Evolutionary conservation across 768 basidiomycete species (phyloP), one percentile per base, ranked within the genome.

Genomic region (Mycena metata): DNA sequence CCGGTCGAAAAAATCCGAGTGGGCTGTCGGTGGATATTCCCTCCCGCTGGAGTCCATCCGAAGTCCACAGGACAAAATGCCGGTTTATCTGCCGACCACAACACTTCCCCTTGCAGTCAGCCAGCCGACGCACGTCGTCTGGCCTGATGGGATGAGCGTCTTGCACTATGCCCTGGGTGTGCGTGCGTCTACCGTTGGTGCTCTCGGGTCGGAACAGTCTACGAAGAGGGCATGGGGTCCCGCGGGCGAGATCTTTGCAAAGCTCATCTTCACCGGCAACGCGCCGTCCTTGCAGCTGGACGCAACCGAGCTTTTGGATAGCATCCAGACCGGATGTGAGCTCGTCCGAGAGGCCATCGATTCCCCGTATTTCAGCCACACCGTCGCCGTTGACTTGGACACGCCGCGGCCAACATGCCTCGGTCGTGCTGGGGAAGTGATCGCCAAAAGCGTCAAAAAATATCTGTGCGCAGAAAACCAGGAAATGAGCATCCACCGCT

Each of bases 211-310:
- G 15, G 19, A 41, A 1, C 30, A 36, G n/a, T 16, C 33, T 41
- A 10, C 43, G 12, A 23, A 43, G 52, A 45, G 7, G 35, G 10
- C 19, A n/a, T 24, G 16, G 67, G 42, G 8, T 7, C 24, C 30
- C 5, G 17, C 47, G 5, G 49, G 57, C 19, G 60, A 58, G 16
- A 75, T 76, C 3, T 74, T 51, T 19, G 76, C 83, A 17, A 78
- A 79, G 24, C 87, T 88, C 63, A 66, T 89, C 47, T 88, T 87
- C 69, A 85, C 84, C 0, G 78, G 84, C n/a, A 88, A 88, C 66
- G 69, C 77, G 17, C 71, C 74, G n/a, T 36, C 58, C 4, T 73
- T 86, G 50, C 87, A 88, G 70, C 60, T 45, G 50, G 77, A 78
- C 1, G 80, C 86, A 15, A 80, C 80, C 2, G 60, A 50, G 8